These are phyloP conservation scores for Elongisporangium prolatum DNA, from an alignment of 352 stramenopile genomes.

Conservation along the genomic window DNA sequence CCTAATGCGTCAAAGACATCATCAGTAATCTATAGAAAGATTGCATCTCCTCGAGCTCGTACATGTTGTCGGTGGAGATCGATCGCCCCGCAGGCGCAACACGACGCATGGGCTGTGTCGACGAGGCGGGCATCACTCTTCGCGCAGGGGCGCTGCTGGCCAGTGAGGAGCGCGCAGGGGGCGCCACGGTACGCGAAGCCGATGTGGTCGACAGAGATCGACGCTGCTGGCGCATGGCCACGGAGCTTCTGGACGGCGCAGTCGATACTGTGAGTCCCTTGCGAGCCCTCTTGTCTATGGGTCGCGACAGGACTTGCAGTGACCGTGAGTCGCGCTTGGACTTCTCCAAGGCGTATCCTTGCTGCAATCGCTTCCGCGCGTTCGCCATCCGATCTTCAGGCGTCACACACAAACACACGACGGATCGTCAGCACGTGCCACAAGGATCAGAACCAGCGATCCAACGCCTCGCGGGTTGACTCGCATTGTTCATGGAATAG, in stretches of 20 bases:
- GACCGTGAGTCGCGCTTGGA: constrained; percentile 69
- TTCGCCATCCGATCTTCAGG: constrained; percentile 37
- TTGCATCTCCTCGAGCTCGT: constrained; percentile 1
- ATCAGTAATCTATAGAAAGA: constrained; percentile 2
- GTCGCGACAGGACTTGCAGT: constrained; percentile 63
- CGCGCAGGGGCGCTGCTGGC: constrained; percentile 6
- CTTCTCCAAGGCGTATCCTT: constrained; percentile 67
- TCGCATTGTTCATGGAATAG: neutral
- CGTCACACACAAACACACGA: neutral
- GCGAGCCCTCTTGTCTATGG: constrained; percentile 39
- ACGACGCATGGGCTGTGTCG: constrained; percentile 1
- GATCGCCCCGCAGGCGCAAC: neutral
- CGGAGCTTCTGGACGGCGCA: constrained; percentile 45
- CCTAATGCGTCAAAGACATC: constrained; percentile 13
- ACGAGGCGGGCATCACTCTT: constrained; percentile 14
- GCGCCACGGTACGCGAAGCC: constrained; percentile 17
- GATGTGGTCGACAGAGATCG: constrained; percentile 14
- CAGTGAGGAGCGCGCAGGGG: constrained; percentile 8
- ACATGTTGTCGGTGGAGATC: constrained; percentile 18
- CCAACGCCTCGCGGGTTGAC: neutral
- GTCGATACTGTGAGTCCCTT: constrained; percentile 62
- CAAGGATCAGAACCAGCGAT: constrained; percentile 9
- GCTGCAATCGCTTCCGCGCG: constrained; percentile 66
- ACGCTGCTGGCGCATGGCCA: constrained; percentile 35
- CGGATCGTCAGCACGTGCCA: neutral